Evolutionary conservation across 805 yeast species (phyloP), one percentile per base, ranked within the genome.

Genomic region (Saccharomycopsis sp.): DNA sequence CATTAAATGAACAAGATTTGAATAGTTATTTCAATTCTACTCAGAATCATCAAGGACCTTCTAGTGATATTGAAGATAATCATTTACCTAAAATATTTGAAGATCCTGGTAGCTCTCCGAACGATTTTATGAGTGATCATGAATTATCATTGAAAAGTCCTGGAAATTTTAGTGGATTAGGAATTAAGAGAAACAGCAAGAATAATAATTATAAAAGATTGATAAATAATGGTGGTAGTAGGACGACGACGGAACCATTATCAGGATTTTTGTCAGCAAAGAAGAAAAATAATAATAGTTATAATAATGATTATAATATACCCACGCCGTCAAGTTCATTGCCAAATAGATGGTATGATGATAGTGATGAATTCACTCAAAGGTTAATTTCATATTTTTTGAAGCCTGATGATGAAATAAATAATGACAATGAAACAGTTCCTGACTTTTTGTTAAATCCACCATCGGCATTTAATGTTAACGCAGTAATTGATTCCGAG

Each of bases 401-500:
- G 62, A 65, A 74, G 6, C 71, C 80, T 2, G 81, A 77, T 47
- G 80, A 76, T 43, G 74, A 72, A 28, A 56, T 51, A 31, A 48
- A 64, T 3, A 48, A 64, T 3, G 63, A 66, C 35, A 65, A 56
- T 23, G 38, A 52, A 8, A 53, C 61, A 3, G 68, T 84, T 22
- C 95, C 95, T 0, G 76, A 72, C 20, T 79, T 84, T 56, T 65
- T 85, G 13, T 65, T 72, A 31, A 70, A 77, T 52, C 81, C 86
- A 0, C 79, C 84, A 2, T 68, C 72, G 20, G 81, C 75, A 43
- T 80, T 83, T 54, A 77, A 84, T 52, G 72, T 85, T 50, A 74
- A 81, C 65, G 79, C 69, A 58, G 85, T 83, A 43, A 85, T 93
- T 21, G 98, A 93, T 59, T 89, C 85, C 47, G 97, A 93, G 58